Evolutionary conservation across 148 eudicot species (phyloP).

Genomic region (Heliosperma pusillum): DNA sequence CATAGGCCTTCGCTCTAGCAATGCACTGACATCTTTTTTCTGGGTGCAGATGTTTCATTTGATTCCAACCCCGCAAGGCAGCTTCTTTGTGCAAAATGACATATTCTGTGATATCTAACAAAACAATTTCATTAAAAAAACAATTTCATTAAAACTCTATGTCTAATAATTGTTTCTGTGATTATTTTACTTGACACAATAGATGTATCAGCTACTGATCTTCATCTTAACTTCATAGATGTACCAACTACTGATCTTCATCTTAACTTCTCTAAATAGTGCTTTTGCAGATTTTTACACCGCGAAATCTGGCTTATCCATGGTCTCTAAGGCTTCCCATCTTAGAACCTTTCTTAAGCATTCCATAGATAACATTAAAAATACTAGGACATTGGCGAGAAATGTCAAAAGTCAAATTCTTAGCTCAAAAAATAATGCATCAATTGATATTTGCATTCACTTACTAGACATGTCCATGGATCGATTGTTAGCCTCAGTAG

Average conservation of each 20-base stretch:
- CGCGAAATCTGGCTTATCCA: not conserved
- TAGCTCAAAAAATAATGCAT: not conserved
- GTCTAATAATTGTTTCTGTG: not conserved
- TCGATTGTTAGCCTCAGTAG: not conserved
- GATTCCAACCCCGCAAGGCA: slow-evolving; percentile 60
- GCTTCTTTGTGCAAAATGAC: slow-evolving; percentile 71
- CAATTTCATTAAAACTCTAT: not conserved
- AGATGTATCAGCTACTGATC: not conserved
- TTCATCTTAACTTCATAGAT: not conserved
- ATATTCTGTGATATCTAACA: slow-evolving; percentile 42
- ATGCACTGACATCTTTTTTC: not conserved
- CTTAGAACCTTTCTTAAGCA: not conserved
- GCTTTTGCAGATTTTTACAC: too few relatives aligned
- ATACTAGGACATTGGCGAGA: not conserved
- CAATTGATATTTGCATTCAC: not conserved
- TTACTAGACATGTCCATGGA: not conserved
- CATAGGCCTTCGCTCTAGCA: too few relatives aligned
- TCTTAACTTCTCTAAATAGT: too few relatives aligned
- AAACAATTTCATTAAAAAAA: too few relatives aligned
- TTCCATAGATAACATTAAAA: not conserved
- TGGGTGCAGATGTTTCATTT: slow-evolving; percentile 73
- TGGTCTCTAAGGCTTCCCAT: not conserved
- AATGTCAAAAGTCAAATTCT: not conserved
- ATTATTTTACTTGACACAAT: not conserved
- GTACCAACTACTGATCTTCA: not conserved